A percentile compares a stretch with the other conserved stretches of the same genome.
phyloP scores from a whole-genome alignment of 2,329 filamentous ascomycete species.

The Monosporascus sp. region DNA sequence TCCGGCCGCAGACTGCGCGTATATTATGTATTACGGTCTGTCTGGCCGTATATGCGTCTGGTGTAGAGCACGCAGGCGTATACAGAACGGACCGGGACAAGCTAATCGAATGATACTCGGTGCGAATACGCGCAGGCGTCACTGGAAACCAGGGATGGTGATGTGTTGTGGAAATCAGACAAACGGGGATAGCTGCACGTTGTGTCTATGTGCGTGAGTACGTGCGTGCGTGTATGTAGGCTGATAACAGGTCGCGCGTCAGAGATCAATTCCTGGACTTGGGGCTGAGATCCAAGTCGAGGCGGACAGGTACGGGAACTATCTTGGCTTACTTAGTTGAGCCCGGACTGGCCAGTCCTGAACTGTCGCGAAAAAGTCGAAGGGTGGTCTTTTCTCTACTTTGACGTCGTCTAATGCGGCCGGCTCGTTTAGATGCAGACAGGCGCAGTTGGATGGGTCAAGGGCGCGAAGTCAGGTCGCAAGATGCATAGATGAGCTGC shows the following conservation, averaged over 20 bases:
- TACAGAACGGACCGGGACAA: too few relatives aligned
- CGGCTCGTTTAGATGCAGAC: constrained; percentile 1
- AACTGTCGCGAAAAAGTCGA: constrained; percentile 4
- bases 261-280: not conserved
- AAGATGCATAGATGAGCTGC: constrained; percentile 15
- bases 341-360: constrained; percentile 4
- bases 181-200: not conserved
- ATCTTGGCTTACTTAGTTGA: constrained; percentile 10
- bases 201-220: not conserved
- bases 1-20: not conserved
- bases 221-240: not conserved
- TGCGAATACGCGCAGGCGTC: not conserved
- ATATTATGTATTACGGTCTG: not conserved
- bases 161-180: not conserved
- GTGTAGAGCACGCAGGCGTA: not conserved
- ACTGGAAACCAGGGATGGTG: not conserved
- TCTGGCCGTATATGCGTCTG: not conserved
- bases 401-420: not conserved
- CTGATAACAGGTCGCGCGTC: constrained; percentile 1
- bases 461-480: constrained; percentile 1
- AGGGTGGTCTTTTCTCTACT: not conserved
- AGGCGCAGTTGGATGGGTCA: not conserved
- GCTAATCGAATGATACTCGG: not conserved
- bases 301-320: not conserved
- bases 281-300: not conserved